Evolutionary conservation across 2,329 filamentous ascomycete genomes (phyloP).

Genomic region (Microsporum audouinii): DNA sequence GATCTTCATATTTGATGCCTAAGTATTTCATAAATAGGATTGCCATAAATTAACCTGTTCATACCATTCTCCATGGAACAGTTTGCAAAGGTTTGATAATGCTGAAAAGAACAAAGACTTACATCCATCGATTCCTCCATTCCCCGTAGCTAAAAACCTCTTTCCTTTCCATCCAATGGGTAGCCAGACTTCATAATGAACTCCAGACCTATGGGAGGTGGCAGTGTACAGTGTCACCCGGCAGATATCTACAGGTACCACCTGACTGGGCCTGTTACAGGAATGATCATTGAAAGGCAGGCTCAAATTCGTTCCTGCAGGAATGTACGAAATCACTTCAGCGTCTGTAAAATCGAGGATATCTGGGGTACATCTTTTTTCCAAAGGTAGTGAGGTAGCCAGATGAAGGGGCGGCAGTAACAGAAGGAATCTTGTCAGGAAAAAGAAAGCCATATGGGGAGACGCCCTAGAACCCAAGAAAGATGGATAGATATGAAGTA

Average conservation of each 20-base stretch:
- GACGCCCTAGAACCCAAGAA: not conserved
- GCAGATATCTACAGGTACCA: constrained; percentile 23
- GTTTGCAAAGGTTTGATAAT: not conserved
- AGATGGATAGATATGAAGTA: not conserved
- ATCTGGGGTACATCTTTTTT: not conserved
- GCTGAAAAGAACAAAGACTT: not conserved
- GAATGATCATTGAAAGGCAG: constrained; percentile 20
- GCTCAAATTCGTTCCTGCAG: not conserved
- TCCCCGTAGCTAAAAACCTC: constrained; percentile 3
- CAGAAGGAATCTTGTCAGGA: not conserved
- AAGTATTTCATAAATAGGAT: not conserved
- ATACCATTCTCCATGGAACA: not conserved
- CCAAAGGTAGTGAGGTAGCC: not conserved
- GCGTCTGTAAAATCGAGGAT: not conserved
- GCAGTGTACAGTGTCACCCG: constrained; percentile 23
- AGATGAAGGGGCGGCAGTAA: not conserved
- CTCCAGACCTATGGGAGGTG: constrained; percentile 26
- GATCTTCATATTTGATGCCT: constrained; percentile 31
- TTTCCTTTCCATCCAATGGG: not conserved
- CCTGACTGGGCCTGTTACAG: constrained; percentile 22
- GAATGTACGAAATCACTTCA: not conserved
- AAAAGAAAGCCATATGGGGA: not conserved
- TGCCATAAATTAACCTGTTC: not conserved
- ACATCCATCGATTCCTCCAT: constrained; percentile 7
- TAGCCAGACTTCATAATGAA: constrained; percentile 26